phyloP scores from a whole-genome alignment of 2,329 filamentous ascomycete genomes.

The Cercospora berteroae region DNA sequence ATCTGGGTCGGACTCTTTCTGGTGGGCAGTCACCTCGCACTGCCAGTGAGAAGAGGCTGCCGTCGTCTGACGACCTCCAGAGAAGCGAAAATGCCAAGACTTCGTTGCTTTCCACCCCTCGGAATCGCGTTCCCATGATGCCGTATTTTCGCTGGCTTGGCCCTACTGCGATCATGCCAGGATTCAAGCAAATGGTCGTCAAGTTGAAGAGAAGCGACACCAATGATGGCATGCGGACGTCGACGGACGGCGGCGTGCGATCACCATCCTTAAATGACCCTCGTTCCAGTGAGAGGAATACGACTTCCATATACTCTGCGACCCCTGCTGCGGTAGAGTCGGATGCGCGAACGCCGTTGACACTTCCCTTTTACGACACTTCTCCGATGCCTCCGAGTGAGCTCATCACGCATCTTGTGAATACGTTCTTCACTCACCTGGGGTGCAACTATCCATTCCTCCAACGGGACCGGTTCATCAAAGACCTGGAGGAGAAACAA shows the following conservation, averaged over 20 bases:
- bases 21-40: conserved; percentile 18
- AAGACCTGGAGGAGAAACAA: conserved; percentile 74
- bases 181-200: conserved; percentile 89
- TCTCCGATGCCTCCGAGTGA: conserved; percentile 69
- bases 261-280: conserved; percentile 31
- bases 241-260: conserved; percentile 42
- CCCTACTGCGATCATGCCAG: conserved; percentile 84
- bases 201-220: conserved; percentile 66
- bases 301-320: conserved; percentile 26
- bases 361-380: conserved; percentile 71
- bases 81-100: conserved; percentile 17
- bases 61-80: conserved; percentile 12
- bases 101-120: conserved; percentile 37
- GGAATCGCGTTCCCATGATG: conserved; percentile 57
- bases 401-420: conserved; percentile 72
- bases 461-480: conserved; percentile 67
- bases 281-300: conserved; percentile 19
- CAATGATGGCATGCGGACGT: conserved; percentile 60
- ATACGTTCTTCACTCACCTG: conserved; percentile 77
- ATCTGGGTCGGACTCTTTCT: conserved; percentile 14
- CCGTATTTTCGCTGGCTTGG: conserved; percentile 91
- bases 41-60: conserved; percentile 6
- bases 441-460: conserved; percentile 86
- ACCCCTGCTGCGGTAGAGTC: conserved; percentile 32
- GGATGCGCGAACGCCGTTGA: conserved; percentile 46